These are phyloP conservation scores for Phyllostachys edulis DNA, from an alignment of 176 grass and related monocot species.

Conservation along the genomic window DNA sequence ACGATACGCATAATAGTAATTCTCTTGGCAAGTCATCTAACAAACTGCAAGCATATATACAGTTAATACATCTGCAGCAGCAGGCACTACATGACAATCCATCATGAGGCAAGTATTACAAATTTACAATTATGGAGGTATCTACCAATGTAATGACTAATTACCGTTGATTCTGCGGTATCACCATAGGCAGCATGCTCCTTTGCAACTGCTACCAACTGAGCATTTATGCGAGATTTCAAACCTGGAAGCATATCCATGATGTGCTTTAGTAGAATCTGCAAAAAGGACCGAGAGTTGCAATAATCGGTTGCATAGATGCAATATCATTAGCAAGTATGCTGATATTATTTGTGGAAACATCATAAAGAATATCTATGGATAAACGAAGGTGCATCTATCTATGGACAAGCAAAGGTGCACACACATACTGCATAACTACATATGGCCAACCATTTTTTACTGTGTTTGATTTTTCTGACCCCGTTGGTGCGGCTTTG, in stretches of 20 bases:
- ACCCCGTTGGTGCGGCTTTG: background rate
- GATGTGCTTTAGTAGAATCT: constrained; percentile 92
- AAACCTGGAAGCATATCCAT: constrained; percentile 84
- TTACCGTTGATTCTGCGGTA: constrained; percentile 77
- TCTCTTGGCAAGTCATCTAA: constrained; percentile 25
- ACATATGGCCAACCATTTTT: background rate
- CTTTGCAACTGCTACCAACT: constrained; percentile 81
- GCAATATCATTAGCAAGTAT: constrained; percentile 24
- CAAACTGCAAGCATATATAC: background rate
- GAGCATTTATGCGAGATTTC: constrained; percentile 78
- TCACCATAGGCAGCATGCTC: constrained; percentile 89
- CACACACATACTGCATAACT: background rate
- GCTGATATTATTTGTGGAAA: constrained; percentile 16
- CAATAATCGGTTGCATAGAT: constrained; percentile 14
- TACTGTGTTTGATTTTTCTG: background rate
- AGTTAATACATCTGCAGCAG: background rate
- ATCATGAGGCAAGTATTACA: constrained; percentile 29
- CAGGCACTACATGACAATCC: background rate
- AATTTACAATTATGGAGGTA: constrained; percentile 7
- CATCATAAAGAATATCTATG: background rate
- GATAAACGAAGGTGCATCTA: background rate
- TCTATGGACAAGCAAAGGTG: background rate
- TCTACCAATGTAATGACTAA: constrained; percentile 35
- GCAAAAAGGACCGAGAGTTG: constrained; percentile 25
- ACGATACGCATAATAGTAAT: background rate